Conservation (phyloP, 192 early-diverging fungal genomes). For the Linnemannia hyalina region DNA sequence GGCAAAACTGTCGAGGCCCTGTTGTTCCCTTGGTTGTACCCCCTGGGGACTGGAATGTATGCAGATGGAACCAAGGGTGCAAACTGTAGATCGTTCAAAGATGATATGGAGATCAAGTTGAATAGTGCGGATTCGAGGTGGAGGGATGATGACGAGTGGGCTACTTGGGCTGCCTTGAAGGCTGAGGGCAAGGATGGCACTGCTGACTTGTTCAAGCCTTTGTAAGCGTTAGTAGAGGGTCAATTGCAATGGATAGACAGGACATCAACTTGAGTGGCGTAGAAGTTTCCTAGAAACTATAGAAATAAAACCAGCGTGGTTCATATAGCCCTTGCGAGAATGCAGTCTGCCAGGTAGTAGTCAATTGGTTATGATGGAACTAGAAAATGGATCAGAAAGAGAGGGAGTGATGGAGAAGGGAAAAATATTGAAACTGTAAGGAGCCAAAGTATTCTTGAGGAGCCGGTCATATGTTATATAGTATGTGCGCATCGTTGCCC, state of each 20-base stretch:
- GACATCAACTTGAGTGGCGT: too few relatives aligned
- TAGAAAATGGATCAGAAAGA: background rate
- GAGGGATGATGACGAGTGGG: slow-evolving; percentile 53
- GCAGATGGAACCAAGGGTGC: slow-evolving; percentile 42
- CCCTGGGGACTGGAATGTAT: slow-evolving; percentile 38
- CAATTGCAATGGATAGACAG: background rate
- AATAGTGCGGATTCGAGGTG: slow-evolving; percentile 48
- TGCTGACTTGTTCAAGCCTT: slow-evolving; percentile 35
- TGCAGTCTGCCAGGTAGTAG: too few relatives aligned
- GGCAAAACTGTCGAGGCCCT: slow-evolving; percentile 46
- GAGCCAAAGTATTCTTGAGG: background rate
- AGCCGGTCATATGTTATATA: background rate
- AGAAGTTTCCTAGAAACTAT: background rate
- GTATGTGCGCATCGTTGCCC: background rate
- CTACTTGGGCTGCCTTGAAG: slow-evolving; percentile 43
- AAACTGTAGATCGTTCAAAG: slow-evolving; percentile 40
- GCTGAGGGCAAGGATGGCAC: slow-evolving; percentile 50
- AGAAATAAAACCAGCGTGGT: background rate
- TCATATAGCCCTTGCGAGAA: background rate
- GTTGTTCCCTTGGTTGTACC: slow-evolving; percentile 49
- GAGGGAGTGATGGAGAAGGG: background rate
- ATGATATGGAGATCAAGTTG: slow-evolving; percentile 54
- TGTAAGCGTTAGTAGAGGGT: background rate
- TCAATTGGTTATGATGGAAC: too few relatives aligned
- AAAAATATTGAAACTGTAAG: background rate